These are phyloP conservation scores for Yarrowia galli DNA, from an alignment of 1,139 yeast genomes.

Conservation along the genomic window DNA sequence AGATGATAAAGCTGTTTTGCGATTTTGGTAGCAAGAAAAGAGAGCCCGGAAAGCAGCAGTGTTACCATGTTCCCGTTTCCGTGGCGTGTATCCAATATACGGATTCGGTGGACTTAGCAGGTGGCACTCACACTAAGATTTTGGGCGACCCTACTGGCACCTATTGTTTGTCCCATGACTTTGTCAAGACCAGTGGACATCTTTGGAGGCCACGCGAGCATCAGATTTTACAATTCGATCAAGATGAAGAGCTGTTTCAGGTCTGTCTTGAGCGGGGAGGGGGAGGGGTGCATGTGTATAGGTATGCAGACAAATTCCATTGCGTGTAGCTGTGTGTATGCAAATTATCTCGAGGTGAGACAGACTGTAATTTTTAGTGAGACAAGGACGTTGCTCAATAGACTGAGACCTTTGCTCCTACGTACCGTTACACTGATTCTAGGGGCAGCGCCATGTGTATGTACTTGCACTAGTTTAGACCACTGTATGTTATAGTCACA, in stretches of 20 bases:
- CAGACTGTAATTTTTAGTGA: neutral
- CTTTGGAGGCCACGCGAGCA: slow-evolving; percentile 15
- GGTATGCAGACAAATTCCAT: slow-evolving; percentile 19
- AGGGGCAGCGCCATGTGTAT: too few relatives aligned
- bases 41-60: slow-evolving; percentile 4
- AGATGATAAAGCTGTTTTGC: slow-evolving; percentile 26
- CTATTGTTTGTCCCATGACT: slow-evolving; percentile 17
- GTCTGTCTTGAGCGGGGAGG: neutral
- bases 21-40: slow-evolving; percentile 30
- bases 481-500: neutral
- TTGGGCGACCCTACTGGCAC: neutral
- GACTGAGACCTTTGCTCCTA: neutral
- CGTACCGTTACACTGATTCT: neutral
- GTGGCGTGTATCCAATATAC: slow-evolving; percentile 23
- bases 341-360: slow-evolving; percentile 1
- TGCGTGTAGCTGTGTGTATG: neutral
- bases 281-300: slow-evolving; percentile 14
- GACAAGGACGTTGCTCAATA: slow-evolving; percentile 13
- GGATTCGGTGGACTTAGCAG: slow-evolving; percentile 27
- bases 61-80: slow-evolving; percentile 5
- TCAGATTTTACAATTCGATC: slow-evolving; percentile 1
- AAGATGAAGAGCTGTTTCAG: slow-evolving; percentile 26
- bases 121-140: slow-evolving; percentile 33
- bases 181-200: slow-evolving; percentile 18
- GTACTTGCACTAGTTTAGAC: neutral